Conservation (phyloP, 805 yeast species). For the Phaffomyces antillensis region DNA sequence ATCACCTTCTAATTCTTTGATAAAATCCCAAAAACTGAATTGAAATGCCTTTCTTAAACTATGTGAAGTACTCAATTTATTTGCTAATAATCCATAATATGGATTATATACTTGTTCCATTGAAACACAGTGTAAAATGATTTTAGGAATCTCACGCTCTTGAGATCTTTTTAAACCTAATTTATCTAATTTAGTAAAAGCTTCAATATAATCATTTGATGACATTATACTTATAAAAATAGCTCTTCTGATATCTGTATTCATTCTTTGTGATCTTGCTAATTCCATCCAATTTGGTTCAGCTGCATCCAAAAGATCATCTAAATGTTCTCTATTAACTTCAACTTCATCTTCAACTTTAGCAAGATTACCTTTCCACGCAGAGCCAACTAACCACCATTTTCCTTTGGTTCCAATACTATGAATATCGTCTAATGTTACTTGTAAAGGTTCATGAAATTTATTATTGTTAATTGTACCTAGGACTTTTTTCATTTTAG, state of each 20-base stretch:
- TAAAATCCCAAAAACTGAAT: slow-evolving; percentile 80
- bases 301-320: slow-evolving; percentile 15
- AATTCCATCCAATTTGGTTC: slow-evolving; percentile 82
- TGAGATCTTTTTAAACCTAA: slow-evolving; percentile 71
- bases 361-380: slow-evolving; percentile 72
- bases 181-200: slow-evolving; percentile 75
- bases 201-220: slow-evolving; percentile 86
- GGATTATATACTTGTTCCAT: slow-evolving; percentile 84
- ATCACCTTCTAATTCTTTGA: slow-evolving; percentile 60
- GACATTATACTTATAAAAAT: slow-evolving; percentile 93
- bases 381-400: slow-evolving; percentile 99
- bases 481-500: slow-evolving; percentile 56
- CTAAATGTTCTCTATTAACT: slow-evolving; percentile 13
- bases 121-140: slow-evolving; percentile 78
- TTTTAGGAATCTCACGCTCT: slow-evolving; percentile 79
- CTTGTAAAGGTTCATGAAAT: slow-evolving; percentile 71
- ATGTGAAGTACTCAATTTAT: slow-evolving; percentile 69
- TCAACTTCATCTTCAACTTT: slow-evolving; percentile 19
- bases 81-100: slow-evolving; percentile 76
- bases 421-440: slow-evolving; percentile 73
- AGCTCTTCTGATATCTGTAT: slow-evolving; percentile 91
- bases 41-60: slow-evolving; percentile 77
- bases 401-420: slow-evolving; percentile 77
- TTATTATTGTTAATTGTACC: slow-evolving; percentile 43
- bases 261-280: slow-evolving; percentile 85